phyloP scores from a whole-genome alignment of 352 stramenopile species.

The Phytophthora foliorum region DNA sequence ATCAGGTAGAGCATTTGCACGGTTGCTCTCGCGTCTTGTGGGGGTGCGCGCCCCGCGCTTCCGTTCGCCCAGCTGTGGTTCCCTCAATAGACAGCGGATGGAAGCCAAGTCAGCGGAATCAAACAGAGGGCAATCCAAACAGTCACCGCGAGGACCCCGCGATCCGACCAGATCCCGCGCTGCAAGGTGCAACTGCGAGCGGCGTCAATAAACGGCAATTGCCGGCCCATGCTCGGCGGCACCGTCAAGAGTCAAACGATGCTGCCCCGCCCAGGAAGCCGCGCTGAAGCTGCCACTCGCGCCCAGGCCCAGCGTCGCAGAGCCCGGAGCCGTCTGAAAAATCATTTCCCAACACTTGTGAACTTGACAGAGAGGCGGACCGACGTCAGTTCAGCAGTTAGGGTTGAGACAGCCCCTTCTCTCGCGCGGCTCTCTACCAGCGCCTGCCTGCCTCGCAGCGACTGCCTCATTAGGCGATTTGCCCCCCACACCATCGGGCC shows the following conservation, averaged over 20 bases:
- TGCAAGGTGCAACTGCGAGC: slow-evolving; percentile 5
- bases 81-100: slow-evolving; percentile 1
- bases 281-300: slow-evolving; percentile 23
- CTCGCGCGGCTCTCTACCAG: slow-evolving; percentile 29
- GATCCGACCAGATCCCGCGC: slow-evolving; percentile 38
- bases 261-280: slow-evolving; percentile 4
- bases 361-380: slow-evolving; percentile 25
- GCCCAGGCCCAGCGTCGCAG: slow-evolving; percentile 23
- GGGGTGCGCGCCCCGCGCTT: slow-evolving; percentile 8
- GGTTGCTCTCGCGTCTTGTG: slow-evolving; percentile 12
- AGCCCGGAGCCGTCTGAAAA: slow-evolving; percentile 20
- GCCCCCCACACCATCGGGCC: not conserved
- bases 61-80: slow-evolving; percentile 28
- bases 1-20: slow-evolving; percentile 16
- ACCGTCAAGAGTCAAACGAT: slow-evolving; percentile 2
- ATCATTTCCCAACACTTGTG: slow-evolving; percentile 16
- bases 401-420: slow-evolving; percentile 19
- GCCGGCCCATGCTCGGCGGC: not conserved
- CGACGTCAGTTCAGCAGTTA: slow-evolving; percentile 28
- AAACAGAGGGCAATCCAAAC: not conserved
- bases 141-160: slow-evolving; percentile 1
- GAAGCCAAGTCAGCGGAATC: slow-evolving; percentile 12
- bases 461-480: slow-evolving; percentile 34
- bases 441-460: slow-evolving; percentile 18
- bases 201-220: not conserved